Evolutionary conservation across 371 early-diverging fungal genomes (phyloP), one percentile per base, ranked within the genome.

Genomic region (Syncephalastrum racemosum): DNA sequence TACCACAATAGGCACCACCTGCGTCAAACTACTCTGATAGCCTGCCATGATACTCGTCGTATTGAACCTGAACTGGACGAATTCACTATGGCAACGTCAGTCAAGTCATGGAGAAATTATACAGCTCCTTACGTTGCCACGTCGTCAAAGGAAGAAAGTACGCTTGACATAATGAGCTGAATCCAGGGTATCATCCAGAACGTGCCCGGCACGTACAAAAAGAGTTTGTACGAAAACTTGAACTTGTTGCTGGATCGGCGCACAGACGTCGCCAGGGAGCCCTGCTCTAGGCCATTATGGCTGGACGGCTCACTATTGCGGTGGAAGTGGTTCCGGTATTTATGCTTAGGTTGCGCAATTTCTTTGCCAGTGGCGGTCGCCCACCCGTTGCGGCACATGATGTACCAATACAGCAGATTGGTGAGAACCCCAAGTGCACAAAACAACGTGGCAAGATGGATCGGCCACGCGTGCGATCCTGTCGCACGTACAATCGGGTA

Each of bases 1-100:
- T 14, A 69, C 59, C 4, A 81, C 64, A 25, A 83, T 77, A 0
- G 86, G 86, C 14, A 81, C 59, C 13, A 72, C 73, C 55, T 80
- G 77, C 6, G 81, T 71, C 42, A 83, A 59, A 59, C 81, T 79
- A 58, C 81, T 74, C 67, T 80, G 77, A 59, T 79, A 85, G 39
- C 74, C 77, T 16, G 77, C 77, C 70, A 74, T 69, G 24, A 77
- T 59, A 16, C 61, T 68, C 10, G 62, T 60, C 41, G 74, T 74
- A 13, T 71, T 58, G 45, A 70, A 77, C 18, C 77, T 63, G 45
- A 77, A 77, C 49, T 77, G 66, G 13, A 77, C 59, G 56, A 66
- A 77, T 50, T 77, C 77, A 39, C 77, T 77, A 18, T 24, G 42
- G 77, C 71, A 10, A 73, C 63, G 53, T 70, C 71, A 25, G 73